Percentiles rank a stretch among this genome's conserved stretches.
Conservation (phyloP, 768 basidiomycete species). For the Naganishia vishniacii region DNA sequence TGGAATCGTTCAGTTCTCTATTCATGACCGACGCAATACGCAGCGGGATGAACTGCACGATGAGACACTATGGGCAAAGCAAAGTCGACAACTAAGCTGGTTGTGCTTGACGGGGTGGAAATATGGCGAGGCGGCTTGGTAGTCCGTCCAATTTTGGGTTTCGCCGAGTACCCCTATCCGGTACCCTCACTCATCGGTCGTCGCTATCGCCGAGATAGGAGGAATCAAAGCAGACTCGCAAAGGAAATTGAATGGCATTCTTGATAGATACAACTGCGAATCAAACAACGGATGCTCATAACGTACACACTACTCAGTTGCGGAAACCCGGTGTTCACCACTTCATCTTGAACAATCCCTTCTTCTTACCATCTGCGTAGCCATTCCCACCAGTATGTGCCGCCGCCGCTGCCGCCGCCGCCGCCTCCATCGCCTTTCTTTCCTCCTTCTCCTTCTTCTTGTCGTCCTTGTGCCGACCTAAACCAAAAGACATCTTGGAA, state of each 20-base stretch:
- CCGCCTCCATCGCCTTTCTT: conserved; percentile 12
- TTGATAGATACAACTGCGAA: neutral
- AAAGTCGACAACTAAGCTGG: too few relatives aligned
- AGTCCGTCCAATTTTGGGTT: too few relatives aligned
- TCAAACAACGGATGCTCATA: neutral
- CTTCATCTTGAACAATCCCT: conserved; percentile 37
- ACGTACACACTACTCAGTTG: too few relatives aligned
- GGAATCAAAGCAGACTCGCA: neutral
- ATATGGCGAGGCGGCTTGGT: too few relatives aligned
- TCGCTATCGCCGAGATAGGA: too few relatives aligned
- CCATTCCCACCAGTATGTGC: neutral
- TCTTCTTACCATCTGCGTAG: conserved; percentile 37
- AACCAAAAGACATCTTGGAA: conserved; percentile 26
- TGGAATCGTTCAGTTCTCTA: too few relatives aligned
- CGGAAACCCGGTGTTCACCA: conserved; percentile 3
- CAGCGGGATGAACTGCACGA: too few relatives aligned
- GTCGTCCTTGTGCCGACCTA: conserved; percentile 22
- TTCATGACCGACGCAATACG: too few relatives aligned
- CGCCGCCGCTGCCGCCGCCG: neutral
- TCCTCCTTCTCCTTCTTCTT: conserved; percentile 27
- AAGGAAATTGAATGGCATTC: neutral
- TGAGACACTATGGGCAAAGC: too few relatives aligned
- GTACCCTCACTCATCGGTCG: too few relatives aligned
- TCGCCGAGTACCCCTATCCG: too few relatives aligned
- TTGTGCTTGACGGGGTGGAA: too few relatives aligned